phyloP scores from a whole-genome alignment of 345 rosid species.

The Camelina sativa region DNA sequence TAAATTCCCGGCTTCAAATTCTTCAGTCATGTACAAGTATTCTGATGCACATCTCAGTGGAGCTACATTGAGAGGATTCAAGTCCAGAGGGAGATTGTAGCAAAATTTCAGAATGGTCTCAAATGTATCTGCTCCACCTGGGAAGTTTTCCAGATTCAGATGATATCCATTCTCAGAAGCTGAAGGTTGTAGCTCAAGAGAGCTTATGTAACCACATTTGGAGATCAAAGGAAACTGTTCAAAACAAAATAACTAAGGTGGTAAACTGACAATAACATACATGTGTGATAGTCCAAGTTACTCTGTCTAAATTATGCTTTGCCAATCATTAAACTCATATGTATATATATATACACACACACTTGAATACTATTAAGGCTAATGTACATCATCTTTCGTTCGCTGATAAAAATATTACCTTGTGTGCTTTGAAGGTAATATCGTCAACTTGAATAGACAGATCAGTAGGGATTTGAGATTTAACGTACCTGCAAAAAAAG shows the following conservation, averaged over 20 bases:
- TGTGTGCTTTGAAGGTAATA: slow-evolving; percentile 69
- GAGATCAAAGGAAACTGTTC: slow-evolving; percentile 82
- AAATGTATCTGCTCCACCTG: slow-evolving; percentile 78
- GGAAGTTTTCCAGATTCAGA: slow-evolving; percentile 75
- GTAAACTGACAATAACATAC: slow-evolving; percentile 3
- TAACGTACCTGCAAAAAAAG: slow-evolving; percentile 61
- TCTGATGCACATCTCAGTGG: slow-evolving; percentile 82
- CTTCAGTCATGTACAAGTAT: slow-evolving; percentile 86
- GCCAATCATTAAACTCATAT: background rate
- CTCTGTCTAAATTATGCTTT: background rate
- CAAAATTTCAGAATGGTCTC: slow-evolving; percentile 71
- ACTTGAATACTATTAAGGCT: background rate
- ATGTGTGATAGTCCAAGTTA: background rate
- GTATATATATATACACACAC: slow-evolving; percentile 1
- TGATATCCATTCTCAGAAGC: slow-evolving; percentile 55
- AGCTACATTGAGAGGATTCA: slow-evolving; percentile 65
- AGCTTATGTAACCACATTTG: slow-evolving; percentile 79
- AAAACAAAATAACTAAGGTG: slow-evolving; percentile 27
- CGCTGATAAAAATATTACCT: slow-evolving; percentile 50
- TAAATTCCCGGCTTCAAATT: slow-evolving; percentile 77
- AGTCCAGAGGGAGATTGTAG: slow-evolving; percentile 65
- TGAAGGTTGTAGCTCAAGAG: slow-evolving; percentile 65
- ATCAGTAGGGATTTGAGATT: slow-evolving; percentile 71
- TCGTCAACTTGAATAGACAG: slow-evolving; percentile 66
- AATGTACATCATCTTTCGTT: background rate